Percentiles rank a stretch among this genome's conserved stretches.
These are phyloP conservation scores for Talaromyces ruber DNA, from an alignment of 495 filamentous ascomycete genomes.

Conservation along the genomic window DNA sequence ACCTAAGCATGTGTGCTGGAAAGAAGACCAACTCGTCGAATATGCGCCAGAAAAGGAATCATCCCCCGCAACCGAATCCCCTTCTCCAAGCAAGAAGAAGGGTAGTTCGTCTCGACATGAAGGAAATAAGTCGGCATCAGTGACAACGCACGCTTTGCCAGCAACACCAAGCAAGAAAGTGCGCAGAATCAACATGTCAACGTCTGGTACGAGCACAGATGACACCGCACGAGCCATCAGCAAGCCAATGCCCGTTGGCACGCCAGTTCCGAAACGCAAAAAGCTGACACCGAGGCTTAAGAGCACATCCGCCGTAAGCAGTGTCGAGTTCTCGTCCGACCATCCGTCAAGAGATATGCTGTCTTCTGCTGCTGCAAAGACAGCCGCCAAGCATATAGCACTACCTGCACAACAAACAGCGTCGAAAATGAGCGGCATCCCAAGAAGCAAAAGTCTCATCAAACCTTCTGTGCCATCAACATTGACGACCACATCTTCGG, in stretches of 20 bases:
- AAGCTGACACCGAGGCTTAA: slow-evolving; percentile 27
- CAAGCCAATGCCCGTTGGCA: slow-evolving; percentile 10
- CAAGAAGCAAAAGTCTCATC: slow-evolving; percentile 22
- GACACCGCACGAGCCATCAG: neutral
- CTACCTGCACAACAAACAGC: slow-evolving; percentile 5
- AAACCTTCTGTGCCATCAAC: slow-evolving; percentile 13
- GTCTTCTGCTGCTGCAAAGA: neutral
- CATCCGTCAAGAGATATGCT: slow-evolving; percentile 13
- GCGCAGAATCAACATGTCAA: slow-evolving; percentile 9
- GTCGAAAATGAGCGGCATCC: slow-evolving; percentile 9
- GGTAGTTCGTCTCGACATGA: neutral
- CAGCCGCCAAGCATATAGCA: neutral
- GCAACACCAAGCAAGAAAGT: slow-evolving; percentile 7
- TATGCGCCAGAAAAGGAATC: slow-evolving; percentile 20
- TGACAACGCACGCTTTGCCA: neutral
- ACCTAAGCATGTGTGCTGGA: slow-evolving; percentile 33
- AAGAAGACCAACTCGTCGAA: slow-evolving; percentile 31
- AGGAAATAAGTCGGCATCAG: neutral
- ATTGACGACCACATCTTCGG: slow-evolving; percentile 5
- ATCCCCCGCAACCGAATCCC: neutral
- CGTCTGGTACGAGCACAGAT: slow-evolving; percentile 8
- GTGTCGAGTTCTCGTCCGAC: slow-evolving; percentile 5
- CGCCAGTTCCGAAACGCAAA: slow-evolving; percentile 26
- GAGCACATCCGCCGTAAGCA: slow-evolving; percentile 5
- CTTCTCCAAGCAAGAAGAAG: neutral